These are phyloP conservation scores for Tolypocladium album DNA, from an alignment of 2,329 filamentous ascomycete species.

Conservation along the genomic window DNA sequence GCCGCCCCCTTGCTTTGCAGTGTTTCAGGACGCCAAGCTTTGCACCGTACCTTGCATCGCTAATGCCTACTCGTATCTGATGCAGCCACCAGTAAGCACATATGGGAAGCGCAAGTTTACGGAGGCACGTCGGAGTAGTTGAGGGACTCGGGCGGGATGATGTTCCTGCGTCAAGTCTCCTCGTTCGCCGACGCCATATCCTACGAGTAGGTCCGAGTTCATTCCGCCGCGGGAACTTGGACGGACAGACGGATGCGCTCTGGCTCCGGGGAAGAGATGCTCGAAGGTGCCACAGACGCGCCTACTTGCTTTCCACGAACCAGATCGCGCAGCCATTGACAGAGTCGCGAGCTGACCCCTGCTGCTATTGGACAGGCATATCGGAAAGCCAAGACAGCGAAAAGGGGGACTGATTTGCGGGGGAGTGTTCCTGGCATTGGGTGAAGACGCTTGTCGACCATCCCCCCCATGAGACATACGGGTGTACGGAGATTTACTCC, in stretches of 20 bases:
- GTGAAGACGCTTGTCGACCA: neutral
- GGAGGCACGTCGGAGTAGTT: neutral
- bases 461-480: neutral
- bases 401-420: neutral
- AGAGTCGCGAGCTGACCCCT: neutral
- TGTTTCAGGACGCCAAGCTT: neutral
- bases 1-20: slow-evolving; percentile 2
- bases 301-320: neutral
- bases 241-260: neutral
- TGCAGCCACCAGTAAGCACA: neutral
- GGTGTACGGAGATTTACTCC: neutral
- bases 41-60: slow-evolving; percentile 2
- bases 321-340: neutral
- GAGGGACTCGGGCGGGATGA: neutral
- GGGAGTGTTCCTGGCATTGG: neutral
- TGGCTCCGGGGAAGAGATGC: neutral
- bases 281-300: neutral
- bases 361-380: neutral
- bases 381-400: neutral
- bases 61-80: neutral
- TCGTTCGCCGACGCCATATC: neutral
- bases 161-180: neutral
- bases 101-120: neutral
- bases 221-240: neutral
- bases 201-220: neutral